Evolutionary conservation across 306 rosid genomes (phyloP), one percentile per base, ranked within the genome.

Genomic region (Malus asiatica): DNA sequence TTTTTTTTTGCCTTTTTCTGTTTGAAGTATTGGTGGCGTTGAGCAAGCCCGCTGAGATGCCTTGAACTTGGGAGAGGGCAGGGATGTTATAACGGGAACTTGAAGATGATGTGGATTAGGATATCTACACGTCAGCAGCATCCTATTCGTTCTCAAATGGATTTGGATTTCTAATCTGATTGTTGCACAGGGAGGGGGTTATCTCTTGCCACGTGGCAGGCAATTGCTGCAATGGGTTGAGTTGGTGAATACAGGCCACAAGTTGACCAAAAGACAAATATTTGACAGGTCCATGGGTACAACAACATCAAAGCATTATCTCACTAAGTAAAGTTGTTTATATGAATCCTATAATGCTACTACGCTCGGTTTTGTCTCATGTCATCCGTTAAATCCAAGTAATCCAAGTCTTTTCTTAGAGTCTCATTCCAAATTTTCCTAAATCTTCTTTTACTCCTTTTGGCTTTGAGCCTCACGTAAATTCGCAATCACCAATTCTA

Each of bases 91-190:
- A 78, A 66, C 14, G 80, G 87, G 86, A 69, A 38, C 29, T 45
- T 42, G 60, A 27, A 67, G 91, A 88, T 88, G 77, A 80, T 84
- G 88, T 84, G 90, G 98, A 91, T 91, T 71, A 88, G 95, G 97
- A 90, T 87, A 84, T 83, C 84, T 80, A 78, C 94, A 88, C 59
- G 72, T 91, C 97, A 91, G 84, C 90, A 72, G 38, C 91, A 20
- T 82, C 80, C 86, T 70, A 94, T 91, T 94, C 97, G 98, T 79
- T 23, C 77, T 76, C 46, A 25, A 3, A 18, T 70, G 79, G 82
- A 84, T 78, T 74, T 72, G 77, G 97, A 93, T 93, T 91, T 77
- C 79, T 90, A 70, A 23, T 33, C 80, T 77, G 92, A 91, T 85
- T 74, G 48, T 32, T 77, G 80, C 51, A 20, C 22, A 3, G 10